Base-by-base conservation (phyloP, 331 rosid species). In the Quercus lobata region DNA sequence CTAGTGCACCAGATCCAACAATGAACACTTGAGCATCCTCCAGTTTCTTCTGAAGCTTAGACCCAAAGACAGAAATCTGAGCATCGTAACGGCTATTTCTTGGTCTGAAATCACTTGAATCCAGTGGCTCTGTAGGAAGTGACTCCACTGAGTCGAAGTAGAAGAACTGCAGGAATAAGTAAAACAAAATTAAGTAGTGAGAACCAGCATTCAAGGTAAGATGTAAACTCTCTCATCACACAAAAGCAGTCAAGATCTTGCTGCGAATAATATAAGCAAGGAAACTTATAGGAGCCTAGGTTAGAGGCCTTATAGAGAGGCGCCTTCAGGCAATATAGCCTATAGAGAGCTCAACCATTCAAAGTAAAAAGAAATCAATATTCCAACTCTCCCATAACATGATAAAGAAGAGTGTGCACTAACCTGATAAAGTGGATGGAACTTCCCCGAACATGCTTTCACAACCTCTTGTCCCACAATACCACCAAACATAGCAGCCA, bases 401-500 rank as follows among this genome's bases (percentile, higher is more conserved):
- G 66, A 14, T 27, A 63, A 70, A 69, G 58, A 56, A 76, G 54
- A 57, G 77, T 21, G 14, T 53, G 27, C 19, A 75, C 76, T 75
- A 72, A 89, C 93, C 90, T 89, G 93, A 54, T 79, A 86, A 61
- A 89, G 89, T 65, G 93, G 93, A 82, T 89, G 93, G 68, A 89
- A 89, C 84, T 89, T 89, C 78, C 97, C 97, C 14, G 98, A 94
- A 84, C 97, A 94, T 56, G 93, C 93, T 87, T 89, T 89, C 24
- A 89, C 87, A 44, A 89, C 88, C 83, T 94, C 88, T 82, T 94
- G 97, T 78, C 97, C 98, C 34, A 94, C 98, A 80, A 94, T 87
- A 72, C 98, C 98, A 76, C 98, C 98, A 84, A 94, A 91, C 97
- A 94, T 94, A 58, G 98, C 97, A 84, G 98, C 97, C 98, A 92